Conservation (phyloP, 2,329 filamentous ascomycete species). For the Fusarium fujikuroi region DNA sequence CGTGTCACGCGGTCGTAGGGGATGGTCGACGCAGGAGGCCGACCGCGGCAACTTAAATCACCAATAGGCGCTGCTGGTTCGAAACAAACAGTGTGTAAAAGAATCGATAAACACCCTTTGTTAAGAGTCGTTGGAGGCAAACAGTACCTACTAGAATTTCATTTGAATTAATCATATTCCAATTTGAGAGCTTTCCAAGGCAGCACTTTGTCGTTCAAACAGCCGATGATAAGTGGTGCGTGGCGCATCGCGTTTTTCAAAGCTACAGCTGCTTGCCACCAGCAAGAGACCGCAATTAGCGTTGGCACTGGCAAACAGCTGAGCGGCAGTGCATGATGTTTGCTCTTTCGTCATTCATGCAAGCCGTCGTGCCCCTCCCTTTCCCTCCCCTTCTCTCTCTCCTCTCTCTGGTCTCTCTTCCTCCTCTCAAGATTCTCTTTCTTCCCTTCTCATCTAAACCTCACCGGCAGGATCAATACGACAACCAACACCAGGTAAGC, state of each 20-base stretch:
- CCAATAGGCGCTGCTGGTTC: background rate
- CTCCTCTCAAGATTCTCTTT: background rate
- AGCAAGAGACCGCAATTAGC: background rate
- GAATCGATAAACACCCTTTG: background rate
- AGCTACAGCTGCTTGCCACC: background rate
- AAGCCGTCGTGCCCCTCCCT: background rate
- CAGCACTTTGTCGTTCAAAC: background rate
- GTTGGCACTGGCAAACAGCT: background rate
- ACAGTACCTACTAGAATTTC: background rate
- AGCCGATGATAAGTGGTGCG: background rate
- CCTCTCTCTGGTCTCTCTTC: background rate
- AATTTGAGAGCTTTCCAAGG: background rate
- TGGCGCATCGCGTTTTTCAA: fast-evolving
- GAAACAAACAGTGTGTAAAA: background rate
- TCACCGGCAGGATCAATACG: background rate
- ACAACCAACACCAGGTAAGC: background rate
- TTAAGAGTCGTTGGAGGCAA: background rate
- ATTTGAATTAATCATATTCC: fast-evolving
- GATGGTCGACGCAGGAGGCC: background rate
- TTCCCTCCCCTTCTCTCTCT: background rate
- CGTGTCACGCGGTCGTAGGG: too few relatives aligned
- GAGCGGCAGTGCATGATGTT: background rate
- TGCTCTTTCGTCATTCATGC: background rate
- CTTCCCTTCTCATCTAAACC: background rate
- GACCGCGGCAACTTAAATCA: background rate